Percentiles rank a stretch among this genome's conserved stretches.
Evolutionary conservation across 768 basidiomycete genomes (phyloP).

Genomic region (Solioccasus polychromus): DNA sequence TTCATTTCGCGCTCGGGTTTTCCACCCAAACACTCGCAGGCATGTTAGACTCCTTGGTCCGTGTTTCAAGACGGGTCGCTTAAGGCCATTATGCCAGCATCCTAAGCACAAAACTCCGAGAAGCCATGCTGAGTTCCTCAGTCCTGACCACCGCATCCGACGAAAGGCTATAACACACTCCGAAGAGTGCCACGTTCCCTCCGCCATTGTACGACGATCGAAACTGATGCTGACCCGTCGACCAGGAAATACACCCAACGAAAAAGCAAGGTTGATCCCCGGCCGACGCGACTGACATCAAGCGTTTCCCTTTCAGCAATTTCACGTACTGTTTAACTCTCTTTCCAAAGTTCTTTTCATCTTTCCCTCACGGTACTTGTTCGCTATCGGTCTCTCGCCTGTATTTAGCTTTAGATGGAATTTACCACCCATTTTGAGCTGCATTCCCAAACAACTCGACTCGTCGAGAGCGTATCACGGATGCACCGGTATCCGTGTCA

Average conservation of each 20-base stretch:
- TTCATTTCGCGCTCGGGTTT: slow-evolving; percentile 70
- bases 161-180: slow-evolving; percentile 15
- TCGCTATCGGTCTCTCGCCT: slow-evolving; percentile 80
- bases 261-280: slow-evolving; percentile 52
- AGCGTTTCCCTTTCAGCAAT: slow-evolving; percentile 78
- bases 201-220: slow-evolving; percentile 44
- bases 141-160: slow-evolving; percentile 2
- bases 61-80: slow-evolving; percentile 82
- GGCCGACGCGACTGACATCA: slow-evolving; percentile 63
- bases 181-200: slow-evolving; percentile 10
- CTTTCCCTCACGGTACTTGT: slow-evolving; percentile 84
- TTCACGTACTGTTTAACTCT: slow-evolving; percentile 81
- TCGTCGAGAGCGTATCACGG: slow-evolving; percentile 73
- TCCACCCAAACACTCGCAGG: slow-evolving; percentile 75
- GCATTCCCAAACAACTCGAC: slow-evolving; percentile 86
- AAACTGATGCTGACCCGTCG: slow-evolving; percentile 70
- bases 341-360: slow-evolving; percentile 80
- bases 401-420: slow-evolving; percentile 85
- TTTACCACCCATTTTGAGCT: slow-evolving; percentile 80
- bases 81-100: slow-evolving; percentile 78
- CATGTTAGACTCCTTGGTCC: slow-evolving; percentile 87
- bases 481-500: slow-evolving; percentile 58
- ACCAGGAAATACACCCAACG: slow-evolving; percentile 51
- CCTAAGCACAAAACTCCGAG: slow-evolving; percentile 59
- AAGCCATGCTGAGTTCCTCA: slow-evolving; percentile 27